Base-by-base conservation (phyloP, 176 grass and related monocot species). In the Avena sativa region DNA sequence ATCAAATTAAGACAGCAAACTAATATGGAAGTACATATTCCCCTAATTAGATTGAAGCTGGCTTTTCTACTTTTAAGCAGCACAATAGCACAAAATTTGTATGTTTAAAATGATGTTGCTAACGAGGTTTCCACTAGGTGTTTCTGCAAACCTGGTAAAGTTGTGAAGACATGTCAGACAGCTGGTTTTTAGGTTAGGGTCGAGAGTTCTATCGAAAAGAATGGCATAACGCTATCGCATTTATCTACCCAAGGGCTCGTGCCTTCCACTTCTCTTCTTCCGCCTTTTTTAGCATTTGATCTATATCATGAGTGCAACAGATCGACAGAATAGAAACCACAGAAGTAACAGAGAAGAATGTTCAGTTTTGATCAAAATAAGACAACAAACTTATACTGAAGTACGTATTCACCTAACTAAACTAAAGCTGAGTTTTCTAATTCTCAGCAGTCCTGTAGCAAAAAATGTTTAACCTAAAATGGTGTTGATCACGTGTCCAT, bases 261-360 rank as follows among this genome's bases (percentile, higher is more conserved):
- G 94, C 91, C 91, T 95, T 97, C n/a, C 87, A 93, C 91, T 99
- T 99, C 69, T 95, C 92, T 89, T 95, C 94, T 90, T 99, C 97
- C 1, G 74, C 51, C 62, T 82, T 76, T 70, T 14, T 88, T 81
- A 71, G 71, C 46, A 82, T 38, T 25, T 34, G 20, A 82, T 59
- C 81, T 46, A 21, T 46, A 47, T 7, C 51, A 85, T 64, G 28
- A 52, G n/a, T 23, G 53, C 79, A 88, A 58, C n/a, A 47, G 13
- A 85, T 10, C 74, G 47, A 12, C 21, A 19, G 73, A 40, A 79
- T 5, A 83, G 52, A 8, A 82, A 80, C 43, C 69, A 70, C 34
- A 58, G 1, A 46, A 51, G 1, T 77, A 20, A 77, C 30, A 25
- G 4, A 69, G 46, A 46, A 74, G 30, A 30, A 73, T 3, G 0